Conservation (phyloP, 2,329 filamentous ascomycete genomes). For the Fusarium pseudocircinatum region DNA sequence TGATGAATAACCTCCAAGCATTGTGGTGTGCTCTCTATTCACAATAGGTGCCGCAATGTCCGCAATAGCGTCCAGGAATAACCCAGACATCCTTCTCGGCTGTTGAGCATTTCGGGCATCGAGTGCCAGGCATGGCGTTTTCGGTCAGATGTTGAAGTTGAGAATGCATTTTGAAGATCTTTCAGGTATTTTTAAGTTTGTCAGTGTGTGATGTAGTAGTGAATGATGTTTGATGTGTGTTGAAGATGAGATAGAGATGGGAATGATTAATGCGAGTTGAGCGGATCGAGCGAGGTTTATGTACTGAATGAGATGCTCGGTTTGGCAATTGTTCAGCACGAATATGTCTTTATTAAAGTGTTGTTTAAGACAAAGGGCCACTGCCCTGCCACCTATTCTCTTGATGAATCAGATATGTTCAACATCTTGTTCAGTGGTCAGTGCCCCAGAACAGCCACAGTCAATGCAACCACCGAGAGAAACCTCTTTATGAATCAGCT, state of each 20-base stretch:
- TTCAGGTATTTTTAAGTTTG: accelerated
- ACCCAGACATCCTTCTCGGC: not conserved
- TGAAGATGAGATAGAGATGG: not conserved
- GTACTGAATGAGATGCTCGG: not conserved
- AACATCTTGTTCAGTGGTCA: accelerated
- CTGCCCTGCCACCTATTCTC: accelerated
- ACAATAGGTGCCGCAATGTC: not conserved
- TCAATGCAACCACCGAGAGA: not conserved
- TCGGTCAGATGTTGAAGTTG: not conserved
- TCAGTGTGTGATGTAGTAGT: not conserved
- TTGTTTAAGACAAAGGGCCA: not conserved
- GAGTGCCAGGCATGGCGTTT: not conserved
- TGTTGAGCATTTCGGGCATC: not conserved
- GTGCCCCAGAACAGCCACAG: not conserved
- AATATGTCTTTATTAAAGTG: accelerated
- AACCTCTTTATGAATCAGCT: not conserved
- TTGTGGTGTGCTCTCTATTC: not conserved
- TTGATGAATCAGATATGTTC: not conserved
- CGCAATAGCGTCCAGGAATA: not conserved
- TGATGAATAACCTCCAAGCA: too few species aligned
- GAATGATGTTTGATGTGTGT: not conserved
- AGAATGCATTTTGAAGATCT: not conserved
- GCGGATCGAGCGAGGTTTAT: not conserved
- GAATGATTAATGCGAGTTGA: not conserved
- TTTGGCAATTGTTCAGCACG: not conserved